Percentiles rank a stretch among this genome's conserved stretches.
phyloP scores from a whole-genome alignment of 345 rosid genomes.

The Durio zibethinus region DNA sequence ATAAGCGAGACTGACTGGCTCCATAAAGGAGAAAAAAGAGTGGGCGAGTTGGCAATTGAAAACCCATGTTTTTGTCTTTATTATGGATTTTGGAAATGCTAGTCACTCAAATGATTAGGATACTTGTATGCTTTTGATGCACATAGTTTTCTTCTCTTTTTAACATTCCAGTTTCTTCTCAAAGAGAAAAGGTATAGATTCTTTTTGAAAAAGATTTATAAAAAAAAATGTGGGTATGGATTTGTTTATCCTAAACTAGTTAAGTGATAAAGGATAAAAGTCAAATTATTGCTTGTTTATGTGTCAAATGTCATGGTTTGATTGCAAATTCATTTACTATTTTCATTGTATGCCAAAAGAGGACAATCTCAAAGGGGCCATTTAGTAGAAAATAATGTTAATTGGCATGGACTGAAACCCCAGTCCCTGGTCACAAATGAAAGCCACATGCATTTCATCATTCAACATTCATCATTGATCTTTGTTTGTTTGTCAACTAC shows the following conservation, averaged over 20 bases:
- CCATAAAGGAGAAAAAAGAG: not conserved
- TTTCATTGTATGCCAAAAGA: slow-evolving; percentile 1
- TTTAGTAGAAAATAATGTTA: not conserved
- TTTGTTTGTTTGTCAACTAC: not conserved
- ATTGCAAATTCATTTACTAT: not conserved
- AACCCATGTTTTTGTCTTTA: slow-evolving; percentile 2
- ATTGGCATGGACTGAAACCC: not conserved
- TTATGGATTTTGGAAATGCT: slow-evolving; percentile 11
- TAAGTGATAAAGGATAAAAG: not conserved
- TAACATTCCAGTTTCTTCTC: slow-evolving; percentile 8
- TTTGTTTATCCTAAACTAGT: not conserved
- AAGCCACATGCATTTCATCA: not conserved
- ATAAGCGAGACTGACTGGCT: not conserved
- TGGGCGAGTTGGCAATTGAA: not conserved
- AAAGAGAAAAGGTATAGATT: not conserved
- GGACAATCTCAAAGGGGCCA: not conserved
- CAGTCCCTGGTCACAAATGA: not conserved
- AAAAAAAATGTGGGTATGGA: not conserved
- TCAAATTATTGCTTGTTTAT: not conserved
- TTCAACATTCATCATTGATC: not conserved
- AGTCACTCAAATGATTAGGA: slow-evolving; percentile 18
- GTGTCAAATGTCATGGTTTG: not conserved
- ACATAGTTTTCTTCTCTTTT: slow-evolving; percentile 1
- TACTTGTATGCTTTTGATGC: slow-evolving; percentile 29
- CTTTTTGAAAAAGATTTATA: not conserved